Conservation (phyloP, 2,329 filamentous ascomycete species). For the Aspergillus quadrilineatus region DNA sequence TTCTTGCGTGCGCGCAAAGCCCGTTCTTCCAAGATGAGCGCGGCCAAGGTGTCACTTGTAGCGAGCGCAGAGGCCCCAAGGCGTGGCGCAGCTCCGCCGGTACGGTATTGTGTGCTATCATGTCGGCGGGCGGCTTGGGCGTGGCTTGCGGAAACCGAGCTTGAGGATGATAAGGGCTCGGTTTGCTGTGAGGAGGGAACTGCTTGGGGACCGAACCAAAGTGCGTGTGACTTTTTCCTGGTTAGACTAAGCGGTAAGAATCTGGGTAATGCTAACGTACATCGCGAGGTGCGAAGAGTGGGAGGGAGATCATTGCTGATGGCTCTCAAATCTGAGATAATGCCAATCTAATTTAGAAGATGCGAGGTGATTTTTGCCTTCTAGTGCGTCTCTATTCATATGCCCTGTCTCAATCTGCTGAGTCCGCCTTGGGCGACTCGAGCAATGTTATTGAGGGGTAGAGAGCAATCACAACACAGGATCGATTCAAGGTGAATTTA, state of each 20-base stretch:
- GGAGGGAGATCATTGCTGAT: slow-evolving; percentile 58
- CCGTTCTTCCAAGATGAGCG: slow-evolving; percentile 73
- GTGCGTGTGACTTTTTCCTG: slow-evolving; percentile 63
- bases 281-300: slow-evolving; percentile 68
- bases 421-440: not conserved
- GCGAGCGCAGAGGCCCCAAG: not conserved
- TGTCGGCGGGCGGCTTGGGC: slow-evolving; percentile 16
- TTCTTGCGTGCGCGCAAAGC: slow-evolving; percentile 72
- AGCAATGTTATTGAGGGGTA: not conserved
- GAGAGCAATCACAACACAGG: not conserved
- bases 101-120: slow-evolving; percentile 5
- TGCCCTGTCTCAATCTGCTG: not conserved
- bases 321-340: not conserved
- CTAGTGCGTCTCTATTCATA: no score
- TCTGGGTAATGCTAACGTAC: slow-evolving; percentile 47
- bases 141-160: slow-evolving; percentile 25
- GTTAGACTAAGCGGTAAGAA: not conserved
- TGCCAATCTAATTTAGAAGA: not conserved
- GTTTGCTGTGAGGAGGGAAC: slow-evolving; percentile 50
- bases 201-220: slow-evolving; percentile 65
- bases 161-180: slow-evolving; percentile 30
- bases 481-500: not conserved
- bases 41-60: slow-evolving; percentile 59
- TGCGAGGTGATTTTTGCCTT: no score
- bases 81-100: not conserved